Evolutionary conservation across 2,329 filamentous ascomycete species (phyloP), one percentile per base, ranked within the genome.

Genomic region (Emmonsiellopsis sp.): DNA sequence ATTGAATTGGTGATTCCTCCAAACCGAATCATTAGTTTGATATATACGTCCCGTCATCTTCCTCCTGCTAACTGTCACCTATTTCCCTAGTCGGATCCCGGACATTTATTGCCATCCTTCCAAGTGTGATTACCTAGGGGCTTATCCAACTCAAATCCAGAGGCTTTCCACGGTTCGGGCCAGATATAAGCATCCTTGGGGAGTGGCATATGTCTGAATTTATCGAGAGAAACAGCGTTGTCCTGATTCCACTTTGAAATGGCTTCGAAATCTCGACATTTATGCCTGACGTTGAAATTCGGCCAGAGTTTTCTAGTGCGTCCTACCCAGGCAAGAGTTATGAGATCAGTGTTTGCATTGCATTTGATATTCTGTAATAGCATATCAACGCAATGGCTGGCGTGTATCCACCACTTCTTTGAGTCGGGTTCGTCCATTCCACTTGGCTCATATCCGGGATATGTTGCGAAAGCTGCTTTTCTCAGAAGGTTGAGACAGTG

Each of bases 401-500:
- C 56, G 53, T 71, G 68, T 11, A 57, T 36, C 56, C 56, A 58
- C 43, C 54, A 55, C 9, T 55, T 42, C 32, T 53, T 55, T 45
- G n/a, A 46, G 27, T 42, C 27, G 1, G 27, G 42, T 9, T 27
- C 46, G 34, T 43, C 49, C 17, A 43, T 40, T 2, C 42, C 32
- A 2, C 13, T n/a, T 60, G 56, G 54, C 57, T 59, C 5, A 52
- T 58, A 34, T 57, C 53, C 53, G 42, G 52, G 55, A 36, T 61
- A 58, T 9, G 58, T 55, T 13, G 49, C 48, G 36, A 58, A 61
- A 1, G 55, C 58, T 37, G 54, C 51, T 47, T 63, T 61, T 7
- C 68, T 63, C 1, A 72, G 59, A 2, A 65, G 56, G 49, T 71
- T 68, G 49, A 71, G 62, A 56, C 69, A 71, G 53, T 72, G 70